Base-by-base conservation (phyloP, 306 rosid genomes). In the Crotalaria pallida region DNA sequence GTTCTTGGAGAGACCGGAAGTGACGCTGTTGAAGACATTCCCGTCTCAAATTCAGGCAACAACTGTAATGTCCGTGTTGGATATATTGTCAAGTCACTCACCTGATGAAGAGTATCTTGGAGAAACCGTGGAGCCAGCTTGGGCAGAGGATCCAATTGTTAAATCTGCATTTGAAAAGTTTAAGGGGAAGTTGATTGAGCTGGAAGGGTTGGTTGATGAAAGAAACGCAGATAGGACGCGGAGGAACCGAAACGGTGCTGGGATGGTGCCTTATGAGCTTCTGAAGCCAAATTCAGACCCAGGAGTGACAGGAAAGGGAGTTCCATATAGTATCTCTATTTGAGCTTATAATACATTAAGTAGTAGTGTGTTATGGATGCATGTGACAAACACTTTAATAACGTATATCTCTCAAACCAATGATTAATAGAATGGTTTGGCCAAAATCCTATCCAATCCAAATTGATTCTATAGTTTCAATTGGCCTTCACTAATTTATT, bases 281-380 rank as follows among this genome's bases (percentile, higher is more conserved):
- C 73, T 93, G 74, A 90, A 90, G 75, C 97, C 98, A 0, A 5
- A 73, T 24, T 93, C 98, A 0, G 82, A 72, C 2, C 53, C 89
- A 2, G 97, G 96, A 3, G 92, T 87, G 0, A 90, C 98, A 0
- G 86, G 78, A 7, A 72, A 59, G 73, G 98, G 97, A 2, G 98
- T 94, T 77, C 98, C 98, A 0, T 81, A 81, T 49, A 94, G 98
- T 58, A 84, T 94, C 51, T 93, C 97, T 19, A 93, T 90, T 69
- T 92, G 78, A 82, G 15, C 0, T 7, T 9, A 10, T 36, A 7
- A 34, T 34, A 34, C 41, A 34, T 34, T 26, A 26, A n/a, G 1
- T 26, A 26, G 1, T 26, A 26, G 5, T 31, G 18, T 2, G n/a
- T 36, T 40, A 44, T 44, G 17, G 7, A 38, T 38, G 44, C 13